Conservation (phyloP, 179 eudicot genomes). For the Beta macrorhiza region DNA sequence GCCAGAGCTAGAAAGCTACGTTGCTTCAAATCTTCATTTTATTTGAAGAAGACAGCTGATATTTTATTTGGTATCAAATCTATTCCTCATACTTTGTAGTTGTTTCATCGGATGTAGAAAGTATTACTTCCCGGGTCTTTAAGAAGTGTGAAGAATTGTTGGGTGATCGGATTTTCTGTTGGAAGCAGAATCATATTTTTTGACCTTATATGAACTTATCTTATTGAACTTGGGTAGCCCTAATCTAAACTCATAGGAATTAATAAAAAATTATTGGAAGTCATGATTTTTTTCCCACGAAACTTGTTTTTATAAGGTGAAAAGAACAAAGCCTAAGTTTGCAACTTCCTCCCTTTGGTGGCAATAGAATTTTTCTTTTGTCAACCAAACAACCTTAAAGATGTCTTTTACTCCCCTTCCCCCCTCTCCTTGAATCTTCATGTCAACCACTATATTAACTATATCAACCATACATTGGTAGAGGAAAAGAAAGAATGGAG, state of each 20-base stretch:
- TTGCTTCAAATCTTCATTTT: background rate
- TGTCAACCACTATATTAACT: background rate
- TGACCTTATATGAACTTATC: no score
- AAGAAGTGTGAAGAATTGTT: background rate
- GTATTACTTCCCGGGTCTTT: background rate
- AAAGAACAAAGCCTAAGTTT: no score
- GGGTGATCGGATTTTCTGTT: background rate
- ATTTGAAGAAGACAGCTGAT: no score
- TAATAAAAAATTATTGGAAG: no score
- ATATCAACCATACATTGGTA: background rate
- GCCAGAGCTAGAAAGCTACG: no score
- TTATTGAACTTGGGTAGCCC: no score
- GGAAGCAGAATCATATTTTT: no score
- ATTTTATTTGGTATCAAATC: background rate
- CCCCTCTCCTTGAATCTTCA: background rate
- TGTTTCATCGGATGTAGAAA: background rate
- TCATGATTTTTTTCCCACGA: no score
- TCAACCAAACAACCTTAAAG: background rate
- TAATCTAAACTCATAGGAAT: no score
- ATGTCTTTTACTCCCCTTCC: background rate
- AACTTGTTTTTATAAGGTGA: no score
- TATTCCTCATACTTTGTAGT: background rate
- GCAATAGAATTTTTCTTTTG: background rate
- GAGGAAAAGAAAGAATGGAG: background rate
- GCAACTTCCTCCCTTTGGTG: background rate